These are phyloP conservation scores for Aspergillus felis DNA, from an alignment of 2,329 filamentous ascomycete species.

Conservation along the genomic window DNA sequence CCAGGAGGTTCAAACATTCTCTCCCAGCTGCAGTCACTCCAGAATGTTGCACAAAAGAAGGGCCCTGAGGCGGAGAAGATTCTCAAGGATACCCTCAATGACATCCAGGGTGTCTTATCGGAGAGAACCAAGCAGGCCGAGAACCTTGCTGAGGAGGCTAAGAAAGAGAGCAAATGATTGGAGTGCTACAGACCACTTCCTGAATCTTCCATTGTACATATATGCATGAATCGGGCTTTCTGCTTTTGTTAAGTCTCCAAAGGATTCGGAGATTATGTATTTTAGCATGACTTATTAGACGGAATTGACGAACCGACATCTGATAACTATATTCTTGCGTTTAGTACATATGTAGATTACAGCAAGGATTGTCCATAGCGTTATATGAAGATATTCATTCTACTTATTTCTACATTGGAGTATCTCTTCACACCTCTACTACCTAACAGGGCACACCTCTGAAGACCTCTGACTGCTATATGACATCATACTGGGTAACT, in stretches of 20 bases:
- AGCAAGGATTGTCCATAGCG: neutral
- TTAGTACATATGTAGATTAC: no score
- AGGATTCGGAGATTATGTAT: no score
- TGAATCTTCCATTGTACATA: neutral
- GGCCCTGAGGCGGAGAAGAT: slow-evolving; percentile 65
- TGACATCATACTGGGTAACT: neutral
- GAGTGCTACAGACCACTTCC: neutral
- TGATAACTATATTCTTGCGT: neutral
- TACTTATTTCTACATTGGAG: no score
- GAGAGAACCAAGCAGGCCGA: slow-evolving; percentile 19
- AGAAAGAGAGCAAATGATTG: slow-evolving; percentile 13
- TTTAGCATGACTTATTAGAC: neutral
- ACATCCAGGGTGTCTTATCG: slow-evolving; percentile 17
- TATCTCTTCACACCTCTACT: no score
- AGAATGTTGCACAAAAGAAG: slow-evolving; percentile 63
- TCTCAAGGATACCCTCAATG: slow-evolving; percentile 60
- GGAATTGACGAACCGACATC: neutral
- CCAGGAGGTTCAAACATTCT: slow-evolving; percentile 62
- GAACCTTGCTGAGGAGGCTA: slow-evolving; percentile 15
- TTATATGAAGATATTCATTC: no score
- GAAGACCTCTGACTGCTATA: neutral
- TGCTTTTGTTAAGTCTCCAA: neutral
- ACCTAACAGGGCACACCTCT: no score
- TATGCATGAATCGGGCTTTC: neutral
- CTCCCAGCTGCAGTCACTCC: slow-evolving; percentile 61